Base-by-base conservation (phyloP, 2,329 filamentous ascomycete genomes). In the Phialemoniopsis sp. region DNA sequence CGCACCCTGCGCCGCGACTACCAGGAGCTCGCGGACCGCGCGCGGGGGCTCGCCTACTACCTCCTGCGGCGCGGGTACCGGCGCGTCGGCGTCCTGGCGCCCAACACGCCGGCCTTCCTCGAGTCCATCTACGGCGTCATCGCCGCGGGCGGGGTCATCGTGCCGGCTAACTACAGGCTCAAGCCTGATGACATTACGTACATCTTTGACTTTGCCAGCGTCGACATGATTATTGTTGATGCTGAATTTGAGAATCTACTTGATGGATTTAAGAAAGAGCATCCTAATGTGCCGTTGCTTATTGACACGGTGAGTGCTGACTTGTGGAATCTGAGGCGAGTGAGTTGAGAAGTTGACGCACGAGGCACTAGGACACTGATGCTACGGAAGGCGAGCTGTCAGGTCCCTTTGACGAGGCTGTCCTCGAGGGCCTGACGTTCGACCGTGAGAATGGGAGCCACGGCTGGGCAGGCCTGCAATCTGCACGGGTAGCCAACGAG, bases 101-200 rank as follows among this genome's bases (percentile, higher is more conserved):
- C 93, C 4, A 98, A 98, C 59, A 98, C 93, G 1, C 93, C 93
- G 0, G 90, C 90, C 0, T 97, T 97, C 53, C 71, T 98, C 19
- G 91, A 97, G 64, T 78, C 82, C 7, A 87, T 95, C 45, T 98
- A 88, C 56, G 93, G 87, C 2, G 85, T 96, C 50, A 83, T 82
- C 1, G 90, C 87, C 2, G 87, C 87, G 1, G 89, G 89, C 2
- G 87, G 74, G 8, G 78, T 94, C 17, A 80, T 89, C 45, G 85
- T 95, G 38, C 75, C 76, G 2, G 75, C 62, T 19, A 80, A 80
- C 53, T 76, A 76, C 52, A 58, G 72, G 45, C 67, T 96, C 34
- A 93, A 93, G 59, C 70, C 77, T 29, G 87, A 90, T 45, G 93
- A 98, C 54, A 84, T 98, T 42, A 71, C 77, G 15, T 98, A 97